Base-by-base conservation (phyloP, 1,284 basidiomycete genomes). In the Cerrena zonata region DNA sequence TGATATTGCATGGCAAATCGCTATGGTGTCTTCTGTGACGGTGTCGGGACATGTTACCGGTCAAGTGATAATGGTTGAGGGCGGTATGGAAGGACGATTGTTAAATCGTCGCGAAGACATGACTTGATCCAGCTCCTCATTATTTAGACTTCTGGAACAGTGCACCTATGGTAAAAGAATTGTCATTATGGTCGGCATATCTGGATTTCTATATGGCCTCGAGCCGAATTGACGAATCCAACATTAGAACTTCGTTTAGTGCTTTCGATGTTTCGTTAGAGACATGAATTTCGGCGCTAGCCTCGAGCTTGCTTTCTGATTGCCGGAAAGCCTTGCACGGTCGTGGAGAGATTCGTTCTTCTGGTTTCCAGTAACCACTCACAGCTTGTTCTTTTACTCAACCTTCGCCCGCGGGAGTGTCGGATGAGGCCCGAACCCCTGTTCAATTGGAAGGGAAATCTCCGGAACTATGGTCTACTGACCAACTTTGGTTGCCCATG, bases 41-140 rank as follows among this genome's bases (percentile, higher is more conserved):
- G 63, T 88, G 0, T 88, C 86, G 2, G 86, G 86, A 0, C 86
- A 89, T 62, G 76, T 88, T 15, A 79, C 80, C 0, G 86, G 87
- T 0, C 79, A 87, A 58, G 77, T 82, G 11, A 57, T 88, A 37
- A 82, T 86, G 78, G 76, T 89, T 1, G 79, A 82, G 51, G 87
- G 87, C 2, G 86, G 87, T 1, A 86, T 89, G 85, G 87, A 90
- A 71, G 87, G 87, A 40, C 65, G 74, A 5, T 51, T 79, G 34
- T 60, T 77, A 54, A 77, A 78, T 57, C 60, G 54, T 24, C 68
- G 62, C 7, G 65, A 69, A 38, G 75, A 77, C 49, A 43, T 15
- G 15, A 15, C 30, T 34, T 34, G 30, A 34, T 34, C n/a, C n/a
- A n/a, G n/a, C n/a, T n/a, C n/a, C n/a, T n/a, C n/a, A n/a, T n/a